Evolutionary conservation across 148 eudicot genomes (phyloP).

Genomic region (Bassia scoparia): DNA sequence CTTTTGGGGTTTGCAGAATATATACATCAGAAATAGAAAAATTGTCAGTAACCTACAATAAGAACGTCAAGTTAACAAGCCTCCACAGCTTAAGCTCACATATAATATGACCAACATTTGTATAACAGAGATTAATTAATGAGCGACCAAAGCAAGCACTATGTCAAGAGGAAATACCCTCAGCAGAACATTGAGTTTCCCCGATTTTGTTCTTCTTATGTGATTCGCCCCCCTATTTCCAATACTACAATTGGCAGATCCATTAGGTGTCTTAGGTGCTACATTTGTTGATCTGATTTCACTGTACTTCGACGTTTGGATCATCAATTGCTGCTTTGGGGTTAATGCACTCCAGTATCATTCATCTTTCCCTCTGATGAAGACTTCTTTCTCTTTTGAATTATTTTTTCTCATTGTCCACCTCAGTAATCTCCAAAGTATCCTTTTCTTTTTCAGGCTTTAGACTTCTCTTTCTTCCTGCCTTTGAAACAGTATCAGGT

Average conservation of each 20-base stretch:
- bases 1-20: not conserved
- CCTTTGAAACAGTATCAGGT: constrained; percentile 16
- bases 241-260: constrained; percentile 32
- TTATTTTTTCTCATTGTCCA: constrained; percentile 37
- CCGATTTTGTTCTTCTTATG: constrained; percentile 30
- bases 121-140: too few relatives aligned
- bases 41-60: not conserved
- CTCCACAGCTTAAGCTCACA: not conserved
- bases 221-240: constrained; percentile 29
- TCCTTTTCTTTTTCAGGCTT: constrained; percentile 29
- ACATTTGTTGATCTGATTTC: constrained; percentile 34
- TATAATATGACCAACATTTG: not conserved
- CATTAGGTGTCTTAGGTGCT: constrained; percentile 24
- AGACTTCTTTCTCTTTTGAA: constrained; percentile 63
- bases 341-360: constrained; percentile 25
- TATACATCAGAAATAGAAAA: not conserved
- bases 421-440: constrained; percentile 11
- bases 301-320: constrained; percentile 51
- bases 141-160: not conserved
- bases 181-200: constrained; percentile 48
- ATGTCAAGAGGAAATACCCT: constrained; percentile 45
- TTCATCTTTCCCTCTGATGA: constrained; percentile 42
- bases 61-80: constrained; percentile 1
- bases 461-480: constrained; percentile 26
- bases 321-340: constrained; percentile 36